Evolutionary conservation across 2,329 filamentous ascomycete genomes (phyloP).

Genomic region (Xenosphaeropsis pyriputrescens): DNA sequence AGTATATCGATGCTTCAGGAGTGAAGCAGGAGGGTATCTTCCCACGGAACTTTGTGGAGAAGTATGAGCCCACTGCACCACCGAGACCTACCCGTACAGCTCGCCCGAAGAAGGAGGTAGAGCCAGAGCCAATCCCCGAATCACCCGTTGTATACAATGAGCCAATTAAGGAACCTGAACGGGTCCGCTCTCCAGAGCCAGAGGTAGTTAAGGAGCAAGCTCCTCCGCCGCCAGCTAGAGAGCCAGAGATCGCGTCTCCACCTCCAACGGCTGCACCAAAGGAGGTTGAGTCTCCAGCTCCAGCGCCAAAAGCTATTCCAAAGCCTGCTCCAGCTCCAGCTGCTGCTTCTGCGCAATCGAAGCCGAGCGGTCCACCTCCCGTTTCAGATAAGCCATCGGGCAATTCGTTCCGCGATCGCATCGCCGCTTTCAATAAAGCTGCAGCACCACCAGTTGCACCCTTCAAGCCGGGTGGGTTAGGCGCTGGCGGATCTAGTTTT

Average conservation of each 20-base stretch:
- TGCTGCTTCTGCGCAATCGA: conserved; percentile 16
- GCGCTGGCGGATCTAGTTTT: conserved; percentile 49
- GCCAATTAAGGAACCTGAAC: not conserved
- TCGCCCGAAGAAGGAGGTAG: conserved; percentile 45
- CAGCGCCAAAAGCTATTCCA: conserved; percentile 23
- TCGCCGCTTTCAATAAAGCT: conserved; percentile 91
- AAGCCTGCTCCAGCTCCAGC: conserved; percentile 20
- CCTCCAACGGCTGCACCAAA: conserved; percentile 17
- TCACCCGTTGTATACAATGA: conserved; percentile 18
- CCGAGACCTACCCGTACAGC: conserved; percentile 63
- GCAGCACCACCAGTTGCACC: conserved; percentile 77
- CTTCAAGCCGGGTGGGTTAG: conserved; percentile 62
- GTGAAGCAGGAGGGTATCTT: conserved; percentile 74
- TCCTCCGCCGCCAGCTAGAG: conserved; percentile 17
- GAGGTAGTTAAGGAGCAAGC: conserved; percentile 21
- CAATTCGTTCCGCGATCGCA: conserved; percentile 84
- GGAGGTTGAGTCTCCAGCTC: conserved; percentile 16
- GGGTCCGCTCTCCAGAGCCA: conserved; percentile 7
- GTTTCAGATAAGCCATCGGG: conserved; percentile 56
- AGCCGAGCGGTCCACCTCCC: conserved; percentile 46
- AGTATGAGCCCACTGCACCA: conserved; percentile 81
- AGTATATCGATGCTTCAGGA: conserved; percentile 68
- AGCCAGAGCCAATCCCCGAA: conserved; percentile 18
- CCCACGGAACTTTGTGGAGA: conserved; percentile 94
- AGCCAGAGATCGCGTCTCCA: conserved; percentile 21